These are phyloP conservation scores for Naganishia randhawae DNA, from an alignment of 768 basidiomycete genomes.

Conservation along the genomic window DNA sequence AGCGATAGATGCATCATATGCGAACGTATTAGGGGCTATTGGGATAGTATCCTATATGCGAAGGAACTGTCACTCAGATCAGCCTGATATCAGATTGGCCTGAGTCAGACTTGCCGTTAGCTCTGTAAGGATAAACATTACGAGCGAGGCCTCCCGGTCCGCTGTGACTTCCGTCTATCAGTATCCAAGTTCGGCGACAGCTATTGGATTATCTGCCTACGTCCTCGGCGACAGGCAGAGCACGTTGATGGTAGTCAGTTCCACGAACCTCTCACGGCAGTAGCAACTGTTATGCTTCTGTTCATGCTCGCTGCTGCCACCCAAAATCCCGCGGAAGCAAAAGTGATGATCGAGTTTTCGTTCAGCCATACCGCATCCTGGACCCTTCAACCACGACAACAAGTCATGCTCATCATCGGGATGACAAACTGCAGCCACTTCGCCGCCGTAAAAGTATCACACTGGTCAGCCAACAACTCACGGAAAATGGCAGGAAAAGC, in stretches of 20 bases:
- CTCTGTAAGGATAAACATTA: slow-evolving; percentile 11
- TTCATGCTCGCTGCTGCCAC: neutral
- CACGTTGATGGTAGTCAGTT: too few species aligned
- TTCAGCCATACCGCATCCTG: neutral
- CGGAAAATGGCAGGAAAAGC: slow-evolving; percentile 30
- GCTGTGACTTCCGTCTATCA: too few species aligned
- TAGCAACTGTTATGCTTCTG: neutral
- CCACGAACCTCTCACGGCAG: too few species aligned
- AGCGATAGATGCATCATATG: slow-evolving; percentile 64
- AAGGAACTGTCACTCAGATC: neutral
- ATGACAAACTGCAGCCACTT: neutral
- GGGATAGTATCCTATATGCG: slow-evolving; percentile 13
- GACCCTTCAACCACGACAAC: neutral
- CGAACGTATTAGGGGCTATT: slow-evolving; percentile 13
- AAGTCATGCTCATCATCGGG: neutral
- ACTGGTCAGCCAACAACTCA: neutral
- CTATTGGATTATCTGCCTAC: too few species aligned
- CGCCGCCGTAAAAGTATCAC: neutral
- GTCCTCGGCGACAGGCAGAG: neutral
- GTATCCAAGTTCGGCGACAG: too few species aligned
- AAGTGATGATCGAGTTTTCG: slow-evolving; percentile 14
- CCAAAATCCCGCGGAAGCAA: slow-evolving; percentile 18
- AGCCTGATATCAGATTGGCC: neutral
- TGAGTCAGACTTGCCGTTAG: slow-evolving; percentile 4
- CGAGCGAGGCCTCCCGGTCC: neutral